Evolutionary conservation across 75 land plant genomes (phyloP).

Genomic region (Larix kaempferi): DNA sequence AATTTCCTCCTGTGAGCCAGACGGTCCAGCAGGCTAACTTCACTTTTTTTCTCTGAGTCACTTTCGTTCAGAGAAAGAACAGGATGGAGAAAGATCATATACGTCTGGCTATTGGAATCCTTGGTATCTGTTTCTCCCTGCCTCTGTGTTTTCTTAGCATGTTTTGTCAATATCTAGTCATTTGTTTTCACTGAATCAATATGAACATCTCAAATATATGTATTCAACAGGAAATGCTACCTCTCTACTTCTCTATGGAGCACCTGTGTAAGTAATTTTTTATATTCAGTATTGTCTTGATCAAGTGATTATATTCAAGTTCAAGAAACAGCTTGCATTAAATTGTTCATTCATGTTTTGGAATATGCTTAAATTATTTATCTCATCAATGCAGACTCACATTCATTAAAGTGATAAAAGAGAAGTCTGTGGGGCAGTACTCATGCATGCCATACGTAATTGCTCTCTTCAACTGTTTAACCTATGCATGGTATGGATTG

Average conservation of each 20-base stretch:
- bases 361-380: neutral
- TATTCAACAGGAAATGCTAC: slow-evolving; percentile 42
- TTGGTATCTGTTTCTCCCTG: too few species aligned
- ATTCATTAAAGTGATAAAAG: slow-evolving; percentile 56
- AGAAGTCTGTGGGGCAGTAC: slow-evolving; percentile 56
- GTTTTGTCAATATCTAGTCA: too few species aligned
- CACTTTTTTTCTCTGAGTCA: too few species aligned
- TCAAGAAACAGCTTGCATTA: neutral
- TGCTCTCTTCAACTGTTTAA: slow-evolving; percentile 65
- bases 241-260: slow-evolving; percentile 39
- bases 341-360: too few species aligned
- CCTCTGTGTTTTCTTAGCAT: too few species aligned
- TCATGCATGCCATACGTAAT: slow-evolving; percentile 59
- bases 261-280: slow-evolving; percentile 35
- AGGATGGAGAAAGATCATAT: too few species aligned
- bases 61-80: too few species aligned
- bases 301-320: neutral
- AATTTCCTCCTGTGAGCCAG: too few species aligned
- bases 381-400: slow-evolving; percentile 15
- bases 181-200: too few species aligned
- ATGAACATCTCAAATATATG: too few species aligned
- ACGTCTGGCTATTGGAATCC: too few species aligned
- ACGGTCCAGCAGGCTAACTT: too few species aligned
- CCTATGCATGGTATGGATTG: slow-evolving; percentile 62
- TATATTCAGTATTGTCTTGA: neutral